Evolutionary conservation across 495 filamentous ascomycete species (phyloP).

Genomic region (Trichoderma reesei): DNA sequence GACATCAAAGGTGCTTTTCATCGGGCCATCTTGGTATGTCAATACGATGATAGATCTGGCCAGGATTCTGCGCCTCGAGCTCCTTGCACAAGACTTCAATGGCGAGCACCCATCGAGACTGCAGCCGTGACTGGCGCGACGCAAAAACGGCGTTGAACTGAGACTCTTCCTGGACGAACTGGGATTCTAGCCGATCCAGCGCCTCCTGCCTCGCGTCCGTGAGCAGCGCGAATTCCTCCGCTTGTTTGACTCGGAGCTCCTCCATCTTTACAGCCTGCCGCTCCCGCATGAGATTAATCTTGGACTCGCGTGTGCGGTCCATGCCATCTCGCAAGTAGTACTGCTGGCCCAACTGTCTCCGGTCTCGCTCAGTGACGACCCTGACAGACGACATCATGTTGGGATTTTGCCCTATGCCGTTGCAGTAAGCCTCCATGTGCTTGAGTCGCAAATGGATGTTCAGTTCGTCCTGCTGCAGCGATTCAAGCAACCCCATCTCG

Average conservation of each 20-base stretch:
- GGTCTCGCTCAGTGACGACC: slow-evolving; percentile 46
- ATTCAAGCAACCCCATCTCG: slow-evolving; percentile 50
- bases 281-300: slow-evolving; percentile 73
- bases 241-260: slow-evolving; percentile 54
- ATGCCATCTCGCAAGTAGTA: slow-evolving; percentile 59
- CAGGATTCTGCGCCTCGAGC: slow-evolving; percentile 40
- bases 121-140: slow-evolving; percentile 40
- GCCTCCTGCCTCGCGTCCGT: slow-evolving; percentile 42
- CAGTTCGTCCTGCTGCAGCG: slow-evolving; percentile 41
- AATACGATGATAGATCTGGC: slow-evolving; percentile 40
- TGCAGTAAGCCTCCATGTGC: slow-evolving; percentile 73
- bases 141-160: slow-evolving; percentile 37
- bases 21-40: slow-evolving; percentile 34
- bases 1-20: background rate
- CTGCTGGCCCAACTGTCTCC: slow-evolving; percentile 58
- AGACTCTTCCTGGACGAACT: slow-evolving; percentile 44
- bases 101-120: slow-evolving; percentile 51
- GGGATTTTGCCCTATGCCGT: slow-evolving; percentile 40
- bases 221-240: slow-evolving; percentile 48
- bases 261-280: slow-evolving; percentile 62
- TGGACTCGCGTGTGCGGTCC: slow-evolving; percentile 57
- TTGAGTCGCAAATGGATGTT: slow-evolving; percentile 60
- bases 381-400: slow-evolving; percentile 27
- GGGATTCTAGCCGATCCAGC: slow-evolving; percentile 47
- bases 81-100: slow-evolving; percentile 52